Conservation (phyloP, 2,329 filamentous ascomycete genomes). For the Colletotrichum euphorbiae region DNA sequence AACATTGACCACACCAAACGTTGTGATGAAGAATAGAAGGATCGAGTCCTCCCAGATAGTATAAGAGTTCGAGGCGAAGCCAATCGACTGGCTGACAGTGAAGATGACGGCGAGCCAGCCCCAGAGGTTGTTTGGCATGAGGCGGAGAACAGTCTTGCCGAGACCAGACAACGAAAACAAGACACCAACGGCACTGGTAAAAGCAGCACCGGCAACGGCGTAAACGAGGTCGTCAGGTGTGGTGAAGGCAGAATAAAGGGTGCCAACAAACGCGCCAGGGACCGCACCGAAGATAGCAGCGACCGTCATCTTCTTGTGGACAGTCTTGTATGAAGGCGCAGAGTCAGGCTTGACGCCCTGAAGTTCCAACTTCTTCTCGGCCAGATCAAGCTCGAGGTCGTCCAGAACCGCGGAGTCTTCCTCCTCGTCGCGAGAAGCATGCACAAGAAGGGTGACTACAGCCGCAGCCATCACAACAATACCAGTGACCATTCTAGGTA, state of each 20-base stretch:
- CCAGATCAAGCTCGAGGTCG: conserved; percentile 68
- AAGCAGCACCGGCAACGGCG: conserved; percentile 52
- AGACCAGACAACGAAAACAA: conserved; percentile 55
- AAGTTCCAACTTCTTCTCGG: conserved; percentile 68
- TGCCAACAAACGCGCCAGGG: conserved; percentile 49
- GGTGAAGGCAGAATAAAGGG: conserved; percentile 48
- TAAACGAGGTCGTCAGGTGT: conserved; percentile 51
- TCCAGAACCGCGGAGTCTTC: conserved; percentile 67
- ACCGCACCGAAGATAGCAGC: conserved; percentile 51
- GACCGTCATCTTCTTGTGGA: conserved; percentile 54
- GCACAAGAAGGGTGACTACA: conserved; percentile 77
- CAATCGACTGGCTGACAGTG: conserved; percentile 87
- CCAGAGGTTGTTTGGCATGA: conserved; percentile 83
- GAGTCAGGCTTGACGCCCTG: conserved; percentile 50
- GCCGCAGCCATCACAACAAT: conserved; percentile 77
- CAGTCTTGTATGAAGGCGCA: conserved; percentile 49
- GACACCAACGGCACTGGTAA: conserved; percentile 58
- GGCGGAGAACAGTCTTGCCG: conserved; percentile 59
- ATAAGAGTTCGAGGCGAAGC: conserved; percentile 97
- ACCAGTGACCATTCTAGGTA: conserved; percentile 85
- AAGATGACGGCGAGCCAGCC: conserved; percentile 87
- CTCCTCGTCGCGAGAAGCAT: conserved; percentile 71
- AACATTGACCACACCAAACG: conserved; percentile 83
- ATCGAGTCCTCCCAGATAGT: conserved; percentile 99
- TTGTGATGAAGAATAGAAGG: conserved; percentile 88